A percentile compares a stretch with the other conserved stretches of the same genome.
phyloP scores from a whole-genome alignment of 2,329 filamentous ascomycete genomes.

The Trichoderma sp. region DNA sequence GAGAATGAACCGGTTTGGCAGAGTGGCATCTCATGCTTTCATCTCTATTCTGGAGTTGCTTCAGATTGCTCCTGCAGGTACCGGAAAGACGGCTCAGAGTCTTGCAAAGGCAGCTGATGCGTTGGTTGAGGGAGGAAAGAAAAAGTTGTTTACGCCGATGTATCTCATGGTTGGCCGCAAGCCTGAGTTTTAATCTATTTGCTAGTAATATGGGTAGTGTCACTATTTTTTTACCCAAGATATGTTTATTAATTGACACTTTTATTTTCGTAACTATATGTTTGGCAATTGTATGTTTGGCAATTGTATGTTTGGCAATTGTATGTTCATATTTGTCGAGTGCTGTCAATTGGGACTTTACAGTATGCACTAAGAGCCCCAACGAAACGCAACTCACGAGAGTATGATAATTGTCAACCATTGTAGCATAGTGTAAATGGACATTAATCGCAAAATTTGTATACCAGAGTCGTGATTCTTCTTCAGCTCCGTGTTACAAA shows the following conservation, averaged over 20 bases:
- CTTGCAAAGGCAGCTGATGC: slow-evolving; percentile 73
- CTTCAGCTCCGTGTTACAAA: background rate
- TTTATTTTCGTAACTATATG: background rate
- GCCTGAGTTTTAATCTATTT: slow-evolving; percentile 42
- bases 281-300: too few relatives aligned
- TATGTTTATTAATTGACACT: background rate
- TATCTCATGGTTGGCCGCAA: slow-evolving; percentile 90
- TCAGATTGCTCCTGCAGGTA: slow-evolving; percentile 70
- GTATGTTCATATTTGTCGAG: background rate
- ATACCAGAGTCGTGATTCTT: background rate
- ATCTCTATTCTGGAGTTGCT: slow-evolving; percentile 69
- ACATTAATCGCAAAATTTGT: background rate
- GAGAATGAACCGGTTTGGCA: slow-evolving; percentile 79
- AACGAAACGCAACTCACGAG: background rate
- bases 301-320: background rate
- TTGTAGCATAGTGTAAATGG: background rate
- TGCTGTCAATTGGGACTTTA: background rate
- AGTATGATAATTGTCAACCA: background rate
- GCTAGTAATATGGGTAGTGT: background rate
- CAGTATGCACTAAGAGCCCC: too few relatives aligned
- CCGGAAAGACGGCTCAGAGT: slow-evolving; percentile 83
- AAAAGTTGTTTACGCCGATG: slow-evolving; percentile 93
- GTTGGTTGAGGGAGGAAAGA: slow-evolving; percentile 75
- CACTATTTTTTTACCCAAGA: background rate
- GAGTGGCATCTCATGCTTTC: slow-evolving; percentile 67